Evolutionary conservation across 352 stramenopile genomes (phyloP).

Genomic region (Globisporangium spiculum): DNA sequence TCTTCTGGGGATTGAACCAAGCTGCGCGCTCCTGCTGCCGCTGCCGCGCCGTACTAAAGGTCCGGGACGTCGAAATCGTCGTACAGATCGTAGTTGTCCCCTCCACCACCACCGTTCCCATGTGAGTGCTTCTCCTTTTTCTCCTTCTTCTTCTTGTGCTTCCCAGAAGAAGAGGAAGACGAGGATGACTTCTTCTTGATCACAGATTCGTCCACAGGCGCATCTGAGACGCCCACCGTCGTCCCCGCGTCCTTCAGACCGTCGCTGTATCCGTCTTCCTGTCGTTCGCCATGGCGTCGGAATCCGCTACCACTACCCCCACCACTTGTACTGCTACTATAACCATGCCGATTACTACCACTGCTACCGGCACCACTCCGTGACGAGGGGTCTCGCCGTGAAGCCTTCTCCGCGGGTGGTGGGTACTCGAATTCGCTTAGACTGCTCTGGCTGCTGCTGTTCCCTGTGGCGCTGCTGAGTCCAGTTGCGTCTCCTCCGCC

Average conservation of each 20-base stretch:
- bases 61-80: constrained; percentile 13
- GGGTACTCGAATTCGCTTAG: constrained; percentile 47
- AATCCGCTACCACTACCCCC: too few species aligned
- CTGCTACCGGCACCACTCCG: constrained; percentile 7
- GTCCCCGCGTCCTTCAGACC: background rate
- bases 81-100: constrained; percentile 1
- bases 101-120: background rate
- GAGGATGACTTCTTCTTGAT: constrained; percentile 33
- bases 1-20: constrained; percentile 12
- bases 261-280: constrained; percentile 22
- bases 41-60: background rate
- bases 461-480: constrained; percentile 2
- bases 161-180: constrained; percentile 19
- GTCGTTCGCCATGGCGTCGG: constrained; percentile 26
- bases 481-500: constrained; percentile 22
- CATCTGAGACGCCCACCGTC: background rate
- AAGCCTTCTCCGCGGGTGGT: constrained; percentile 7
- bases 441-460: constrained; percentile 25
- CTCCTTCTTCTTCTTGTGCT: constrained; percentile 53
- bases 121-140: constrained; percentile 28
- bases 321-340: background rate
- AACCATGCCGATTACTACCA: constrained; percentile 11
- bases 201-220: constrained; percentile 18
- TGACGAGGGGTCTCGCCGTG: background rate
- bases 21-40: background rate